Conservation (phyloP, 768 basidiomycete genomes). For the Leccinum broughii region DNA sequence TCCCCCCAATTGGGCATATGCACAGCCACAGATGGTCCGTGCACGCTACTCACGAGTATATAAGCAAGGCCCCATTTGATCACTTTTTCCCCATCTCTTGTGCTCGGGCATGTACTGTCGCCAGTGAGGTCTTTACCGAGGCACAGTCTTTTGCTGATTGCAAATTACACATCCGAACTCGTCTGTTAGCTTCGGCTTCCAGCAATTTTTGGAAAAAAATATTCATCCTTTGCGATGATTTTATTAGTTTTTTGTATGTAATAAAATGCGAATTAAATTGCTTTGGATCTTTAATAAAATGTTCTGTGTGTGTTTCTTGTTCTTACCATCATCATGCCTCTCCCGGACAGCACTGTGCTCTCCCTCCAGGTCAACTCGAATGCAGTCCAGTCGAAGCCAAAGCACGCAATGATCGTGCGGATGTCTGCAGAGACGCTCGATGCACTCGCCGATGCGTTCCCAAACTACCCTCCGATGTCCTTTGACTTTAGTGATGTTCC, state of each 20-base stretch:
- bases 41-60: conserved; percentile 11
- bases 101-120: conserved; percentile 95
- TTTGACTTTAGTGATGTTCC: conserved; percentile 64
- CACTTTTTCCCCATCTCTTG: conserved; percentile 64
- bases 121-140: conserved; percentile 96
- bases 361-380: conserved; percentile 59
- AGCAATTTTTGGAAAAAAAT: conserved; percentile 83
- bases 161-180: conserved; percentile 97
- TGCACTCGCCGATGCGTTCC: conserved; percentile 50
- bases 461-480: conserved; percentile 47
- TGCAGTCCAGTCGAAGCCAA: conserved; percentile 57
- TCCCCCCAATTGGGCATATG: not conserved
- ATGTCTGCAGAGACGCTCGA: conserved; percentile 73
- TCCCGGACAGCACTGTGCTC: conserved; percentile 54
- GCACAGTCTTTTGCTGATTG: conserved; percentile 95
- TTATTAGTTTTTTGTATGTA: not conserved
- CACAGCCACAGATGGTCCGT: conserved; percentile 24
- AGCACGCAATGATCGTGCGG: conserved; percentile 74
- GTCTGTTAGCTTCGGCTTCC: conserved; percentile 85
- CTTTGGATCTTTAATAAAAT: not conserved
- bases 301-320: too few species aligned
- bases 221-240: not conserved
- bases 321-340: conserved; percentile 52
- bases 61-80: not conserved
- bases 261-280: not conserved